phyloP scores from a whole-genome alignment of 441 rosid genomes.

The Melianthus villosus region DNA sequence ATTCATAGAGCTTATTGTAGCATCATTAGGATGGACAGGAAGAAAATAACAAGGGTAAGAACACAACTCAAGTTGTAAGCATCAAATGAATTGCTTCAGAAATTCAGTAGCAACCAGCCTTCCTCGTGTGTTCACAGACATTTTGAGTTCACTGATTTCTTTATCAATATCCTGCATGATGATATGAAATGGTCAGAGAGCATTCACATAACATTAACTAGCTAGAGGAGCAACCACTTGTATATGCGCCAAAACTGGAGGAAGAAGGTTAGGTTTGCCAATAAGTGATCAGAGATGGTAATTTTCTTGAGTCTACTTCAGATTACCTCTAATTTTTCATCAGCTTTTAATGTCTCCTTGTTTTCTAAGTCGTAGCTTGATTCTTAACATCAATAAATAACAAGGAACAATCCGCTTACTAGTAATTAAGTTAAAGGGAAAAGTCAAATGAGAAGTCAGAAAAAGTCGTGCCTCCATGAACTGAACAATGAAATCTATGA shows the following conservation, averaged over 20 bases:
- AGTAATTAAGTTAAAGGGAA: conserved; percentile 6
- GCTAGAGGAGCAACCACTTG: neutral
- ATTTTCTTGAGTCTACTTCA: no score
- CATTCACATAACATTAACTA: neutral
- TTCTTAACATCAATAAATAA: neutral
- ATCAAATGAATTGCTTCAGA: conserved; percentile 59
- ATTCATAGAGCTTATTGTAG: no score
- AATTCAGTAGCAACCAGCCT: conserved; percentile 85
- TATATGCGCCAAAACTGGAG: neutral
- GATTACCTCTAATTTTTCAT: no score
- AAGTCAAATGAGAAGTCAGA: no score
- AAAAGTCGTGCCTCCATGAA: conserved; percentile 90
- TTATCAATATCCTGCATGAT: conserved; percentile 69
- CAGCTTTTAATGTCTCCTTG: no score
- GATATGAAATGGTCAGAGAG: neutral
- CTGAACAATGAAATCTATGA: conserved; percentile 83
- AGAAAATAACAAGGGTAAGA: no score
- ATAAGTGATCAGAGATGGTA: no score
- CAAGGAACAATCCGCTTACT: neutral
- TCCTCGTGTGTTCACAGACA: conserved; percentile 80
- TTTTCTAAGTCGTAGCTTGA: neutral
- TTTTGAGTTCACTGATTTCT: conserved; percentile 81
- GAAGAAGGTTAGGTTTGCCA: no score
- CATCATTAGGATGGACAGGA: no score
- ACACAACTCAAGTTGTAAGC: no score